Evolutionary conservation across 805 yeast species (phyloP), one percentile per base, ranked within the genome.

Genomic region (Alloascoidea hylecoeti): DNA sequence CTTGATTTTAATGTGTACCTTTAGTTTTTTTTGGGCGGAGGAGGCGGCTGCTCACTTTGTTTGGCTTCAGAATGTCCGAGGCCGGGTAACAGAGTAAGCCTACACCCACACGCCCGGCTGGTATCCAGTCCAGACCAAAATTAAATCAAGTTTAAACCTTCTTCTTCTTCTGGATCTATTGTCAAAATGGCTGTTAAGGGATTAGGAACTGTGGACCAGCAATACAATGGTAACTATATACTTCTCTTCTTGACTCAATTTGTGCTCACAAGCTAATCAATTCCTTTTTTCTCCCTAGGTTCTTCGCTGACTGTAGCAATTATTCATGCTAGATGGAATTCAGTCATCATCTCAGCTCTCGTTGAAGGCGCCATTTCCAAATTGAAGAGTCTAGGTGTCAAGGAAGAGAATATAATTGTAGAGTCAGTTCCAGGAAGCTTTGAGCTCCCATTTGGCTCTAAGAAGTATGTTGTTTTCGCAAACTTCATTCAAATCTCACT

Each of bases 301-400:
- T 67, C 78, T 18, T 14, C 27, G 23, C 12, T 15, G n/a, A 17
- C 35, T 27, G 18, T 37, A 14, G 96, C 89, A 27, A 85, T 92
- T 52, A 70, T 92, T 41, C 96, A 88, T 57, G 96, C 98, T 13
- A 81, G 98, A 58, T 92, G 98, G 98, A 92, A 92, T 59, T 57
- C 63, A 32, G 61, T 64, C 36, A 75, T 92, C 44, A 85, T 92
- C 49, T 77, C 75, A 35, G 78, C 84, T 12, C 65, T 92, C 35
- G 88, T 88, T 4, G 61, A 69, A 19, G 97, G 97, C 39, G 86
- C 92, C 16, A 57, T 75, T 28, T 56, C 61, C 19, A 71, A 72
- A 54, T 61, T 88, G 53, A 46, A 50, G 35, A 69, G 68, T 34
- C 59, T 80, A 39, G 86, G 86, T 17, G 97, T 92, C 18, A 58